Evolutionary conservation across 495 filamentous ascomycete species (phyloP), one percentile per base, ranked within the genome.

Genomic region (Penicillium crystallinum): DNA sequence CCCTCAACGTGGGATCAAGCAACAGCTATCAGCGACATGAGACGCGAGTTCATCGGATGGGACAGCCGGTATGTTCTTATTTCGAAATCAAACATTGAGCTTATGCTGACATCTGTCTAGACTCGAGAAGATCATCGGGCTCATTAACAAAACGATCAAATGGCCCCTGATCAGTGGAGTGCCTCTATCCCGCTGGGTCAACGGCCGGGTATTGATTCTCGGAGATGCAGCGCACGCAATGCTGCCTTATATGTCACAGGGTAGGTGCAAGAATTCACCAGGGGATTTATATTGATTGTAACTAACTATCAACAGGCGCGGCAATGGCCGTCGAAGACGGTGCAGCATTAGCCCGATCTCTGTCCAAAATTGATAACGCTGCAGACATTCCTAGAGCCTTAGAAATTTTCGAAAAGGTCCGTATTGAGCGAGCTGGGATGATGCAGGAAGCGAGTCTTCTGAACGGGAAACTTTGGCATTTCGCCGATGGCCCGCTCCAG

Each of bases 141-240:
- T 75, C 52, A 68, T 77, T 6, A 55, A 65, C 0, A 62, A 63
- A 5, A 67, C 65, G 6, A 46, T 69, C 21, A 73, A 74, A 62
- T 77, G 67, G 74, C 73, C 65, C 2, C 56, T 76, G 2, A 35
- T 76, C 7, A 71, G 58, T 38, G 64, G 64, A 17, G 41, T 31
- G 9, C 41, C 41, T 0, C 12, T 31, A 19, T 2, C 30, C 3
- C 66, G 47, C 5, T 77, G 77, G 74, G 46, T 61, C 10, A 52
- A 46, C 8, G 61, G 58, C 3, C 69, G 66, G 36, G 23, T 73
- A 1, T 34, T 77, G 0, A 65, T 80, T 4, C 38, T 78, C 0
- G 69, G 77, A 14, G 77, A 81, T 49, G 77, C 75, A 6, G 76
- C 76, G 14, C 77, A 79, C 57, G 66, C 77, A 2, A 78, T 80